Evolutionary conservation across 2,329 filamentous ascomycete genomes (phyloP).

Genomic region (Apiospora rasikravindrae): DNA sequence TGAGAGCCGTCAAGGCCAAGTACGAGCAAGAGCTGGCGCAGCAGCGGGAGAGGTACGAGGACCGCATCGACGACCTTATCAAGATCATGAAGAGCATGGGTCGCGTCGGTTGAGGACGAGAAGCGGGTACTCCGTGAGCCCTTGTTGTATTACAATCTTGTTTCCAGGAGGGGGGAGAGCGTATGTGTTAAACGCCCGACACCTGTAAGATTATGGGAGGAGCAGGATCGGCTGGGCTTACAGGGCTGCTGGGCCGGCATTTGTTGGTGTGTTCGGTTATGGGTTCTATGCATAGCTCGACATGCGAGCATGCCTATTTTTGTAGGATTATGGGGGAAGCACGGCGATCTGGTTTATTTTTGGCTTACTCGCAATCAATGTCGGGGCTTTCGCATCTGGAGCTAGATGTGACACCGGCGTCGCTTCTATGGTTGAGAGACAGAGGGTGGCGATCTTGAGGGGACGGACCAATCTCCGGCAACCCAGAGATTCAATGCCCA

Average conservation of each 20-base stretch:
- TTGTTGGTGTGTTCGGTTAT: neutral
- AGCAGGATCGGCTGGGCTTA: neutral
- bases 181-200: neutral
- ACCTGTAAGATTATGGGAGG: neutral
- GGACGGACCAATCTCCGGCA: neutral
- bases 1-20: conserved; percentile 20
- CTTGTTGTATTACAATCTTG: neutral
- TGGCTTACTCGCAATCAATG: neutral
- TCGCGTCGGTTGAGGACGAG: neutral
- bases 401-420: neutral
- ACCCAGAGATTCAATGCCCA: neutral
- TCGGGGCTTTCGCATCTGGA: neutral
- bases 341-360: neutral
- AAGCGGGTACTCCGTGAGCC: neutral
- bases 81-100: conserved; percentile 23
- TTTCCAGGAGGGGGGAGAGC: neutral
- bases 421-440: neutral
- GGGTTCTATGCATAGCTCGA: neutral
- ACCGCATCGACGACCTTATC: conserved; percentile 26
- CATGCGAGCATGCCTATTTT: too few species aligned
- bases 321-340: neutral
- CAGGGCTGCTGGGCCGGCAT: neutral
- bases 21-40: conserved; percentile 23
- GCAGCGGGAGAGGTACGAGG: conserved; percentile 25
- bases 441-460: neutral